phyloP scores from a whole-genome alignment of 2,329 filamentous ascomycete species.

The Zasmidium angulare region DNA sequence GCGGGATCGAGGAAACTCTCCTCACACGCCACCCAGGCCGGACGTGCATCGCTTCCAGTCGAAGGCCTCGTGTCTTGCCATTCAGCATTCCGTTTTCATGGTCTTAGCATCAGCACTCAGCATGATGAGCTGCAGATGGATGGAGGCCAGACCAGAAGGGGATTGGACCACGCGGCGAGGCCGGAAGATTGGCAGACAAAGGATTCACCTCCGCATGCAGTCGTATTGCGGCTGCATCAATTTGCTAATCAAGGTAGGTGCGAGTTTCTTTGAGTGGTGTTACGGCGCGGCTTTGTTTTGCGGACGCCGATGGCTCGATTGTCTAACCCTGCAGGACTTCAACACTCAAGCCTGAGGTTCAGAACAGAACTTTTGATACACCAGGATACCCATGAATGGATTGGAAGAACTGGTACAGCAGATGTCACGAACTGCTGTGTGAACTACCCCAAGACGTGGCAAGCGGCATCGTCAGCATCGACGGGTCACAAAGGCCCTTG shows the following conservation, averaged over 20 bases:
- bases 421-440: neutral
- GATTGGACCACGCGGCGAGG: slow-evolving; percentile 10
- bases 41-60: neutral
- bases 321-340: no score
- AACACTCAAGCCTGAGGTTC: neutral
- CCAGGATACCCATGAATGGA: neutral
- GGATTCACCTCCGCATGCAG: slow-evolving; percentile 18
- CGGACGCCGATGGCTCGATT: neutral
- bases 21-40: neutral
- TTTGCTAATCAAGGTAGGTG: neutral
- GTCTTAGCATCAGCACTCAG: neutral
- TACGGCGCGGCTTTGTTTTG: neutral
- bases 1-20: neutral
- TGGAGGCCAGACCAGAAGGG: slow-evolving; percentile 13
- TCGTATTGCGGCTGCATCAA: slow-evolving; percentile 4
- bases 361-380: neutral
- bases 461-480: neutral
- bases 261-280: neutral
- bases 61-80: neutral
- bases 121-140: neutral
- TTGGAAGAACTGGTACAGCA: neutral
- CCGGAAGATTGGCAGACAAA: slow-evolving; percentile 18
- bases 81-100: neutral
- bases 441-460: neutral
- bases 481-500: neutral